These are phyloP conservation scores for Filobasidium floriforme DNA, from an alignment of 768 basidiomycete species.

Conservation along the genomic window DNA sequence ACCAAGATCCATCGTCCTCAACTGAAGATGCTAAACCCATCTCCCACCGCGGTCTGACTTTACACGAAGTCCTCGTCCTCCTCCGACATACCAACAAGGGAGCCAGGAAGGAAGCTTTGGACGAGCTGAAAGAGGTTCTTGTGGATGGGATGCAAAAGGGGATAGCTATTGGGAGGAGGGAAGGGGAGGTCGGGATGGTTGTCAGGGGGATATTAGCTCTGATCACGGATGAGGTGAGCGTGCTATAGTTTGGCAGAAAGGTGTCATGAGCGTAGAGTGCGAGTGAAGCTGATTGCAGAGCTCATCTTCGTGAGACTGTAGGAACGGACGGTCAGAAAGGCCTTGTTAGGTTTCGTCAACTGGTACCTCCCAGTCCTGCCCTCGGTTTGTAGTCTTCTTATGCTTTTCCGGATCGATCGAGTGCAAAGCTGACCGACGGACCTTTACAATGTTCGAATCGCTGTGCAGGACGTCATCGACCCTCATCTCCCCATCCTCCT, in stretches of 20 bases:
- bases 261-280: neutral
- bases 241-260: too few relatives aligned
- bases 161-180: slow-evolving; percentile 22
- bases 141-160: slow-evolving; percentile 23
- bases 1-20: slow-evolving; percentile 30
- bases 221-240: slow-evolving; percentile 70
- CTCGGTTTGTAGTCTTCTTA: slow-evolving; percentile 47
- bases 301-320: slow-evolving; percentile 37
- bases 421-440: too few relatives aligned
- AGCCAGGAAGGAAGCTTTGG: slow-evolving; percentile 61
- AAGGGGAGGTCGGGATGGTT: slow-evolving; percentile 37
- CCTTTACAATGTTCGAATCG: neutral
- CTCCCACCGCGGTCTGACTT: slow-evolving; percentile 66
- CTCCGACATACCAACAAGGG: slow-evolving; percentile 74
- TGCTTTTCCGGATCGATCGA: neutral
- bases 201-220: slow-evolving; percentile 41
- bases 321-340: slow-evolving; percentile 74
- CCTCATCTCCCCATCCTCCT: slow-evolving; percentile 71
- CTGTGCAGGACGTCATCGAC: slow-evolving; percentile 55
- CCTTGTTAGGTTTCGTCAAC: slow-evolving; percentile 58
- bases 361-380: slow-evolving; percentile 67
- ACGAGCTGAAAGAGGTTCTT: slow-evolving; percentile 36
- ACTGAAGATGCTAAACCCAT: slow-evolving; percentile 49
- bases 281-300: neutral
- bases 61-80: slow-evolving; percentile 68